phyloP scores from a whole-genome alignment of 768 basidiomycete species.

The Leccinum incarnatum region DNA sequence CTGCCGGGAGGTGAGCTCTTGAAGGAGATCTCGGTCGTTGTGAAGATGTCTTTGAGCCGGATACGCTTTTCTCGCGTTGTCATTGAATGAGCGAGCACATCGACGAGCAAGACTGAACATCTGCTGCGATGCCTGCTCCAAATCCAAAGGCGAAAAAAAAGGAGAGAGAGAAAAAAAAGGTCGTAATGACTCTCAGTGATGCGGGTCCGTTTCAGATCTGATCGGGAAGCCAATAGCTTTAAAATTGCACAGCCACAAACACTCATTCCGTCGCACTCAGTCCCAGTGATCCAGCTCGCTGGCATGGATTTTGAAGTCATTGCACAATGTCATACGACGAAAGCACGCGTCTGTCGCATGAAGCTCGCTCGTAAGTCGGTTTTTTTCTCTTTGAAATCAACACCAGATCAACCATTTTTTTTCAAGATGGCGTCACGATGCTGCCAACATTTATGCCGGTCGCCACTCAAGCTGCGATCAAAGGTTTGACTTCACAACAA shows the following conservation, averaged over 20 bases:
- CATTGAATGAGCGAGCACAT: conserved; percentile 10
- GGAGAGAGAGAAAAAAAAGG: not conserved
- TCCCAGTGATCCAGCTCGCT: not conserved
- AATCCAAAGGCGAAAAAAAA: not conserved
- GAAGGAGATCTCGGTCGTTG: conserved; percentile 25
- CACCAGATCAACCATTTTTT: not conserved
- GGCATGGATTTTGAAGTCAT: conserved; percentile 80
- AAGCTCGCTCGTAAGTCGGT: conserved; percentile 63
- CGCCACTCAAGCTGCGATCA: conserved; percentile 89
- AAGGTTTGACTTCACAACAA: conserved; percentile 85
- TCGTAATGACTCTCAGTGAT: not conserved
- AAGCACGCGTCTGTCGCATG: conserved; percentile 84
- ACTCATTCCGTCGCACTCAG: not conserved
- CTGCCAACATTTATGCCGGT: conserved; percentile 94
- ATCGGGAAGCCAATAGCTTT: conserved; percentile 2
- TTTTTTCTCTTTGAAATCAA: conserved; percentile 5
- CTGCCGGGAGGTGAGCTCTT: conserved; percentile 33
- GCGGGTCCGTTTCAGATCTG: not conserved
- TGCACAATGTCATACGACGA: conserved; percentile 77
- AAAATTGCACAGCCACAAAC: conserved; percentile 15
- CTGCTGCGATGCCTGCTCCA: not conserved
- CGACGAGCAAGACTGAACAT: conserved; percentile 25
- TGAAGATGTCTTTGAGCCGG: conserved; percentile 16
- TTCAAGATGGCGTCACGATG: conserved; percentile 72
- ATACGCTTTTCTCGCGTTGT: not conserved